These are phyloP conservation scores for Theileria parva DNA, from an alignment of 169 alveolate genomes.

Conservation along the genomic window DNA sequence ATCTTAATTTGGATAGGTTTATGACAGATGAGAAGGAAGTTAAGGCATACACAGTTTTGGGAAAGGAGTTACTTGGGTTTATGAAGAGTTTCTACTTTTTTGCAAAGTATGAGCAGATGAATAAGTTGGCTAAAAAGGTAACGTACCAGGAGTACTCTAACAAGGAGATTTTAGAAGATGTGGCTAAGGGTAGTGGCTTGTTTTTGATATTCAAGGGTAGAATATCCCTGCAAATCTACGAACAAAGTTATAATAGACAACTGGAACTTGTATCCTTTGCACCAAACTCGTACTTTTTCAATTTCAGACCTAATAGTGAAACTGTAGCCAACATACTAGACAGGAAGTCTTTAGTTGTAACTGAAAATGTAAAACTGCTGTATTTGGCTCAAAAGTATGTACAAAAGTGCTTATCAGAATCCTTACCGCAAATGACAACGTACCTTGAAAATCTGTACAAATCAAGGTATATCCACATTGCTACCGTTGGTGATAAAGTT, in stretches of 20 bases:
- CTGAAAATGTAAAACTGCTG: slow-evolving; percentile 19
- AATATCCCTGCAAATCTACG: slow-evolving; percentile 21
- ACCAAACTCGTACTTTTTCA: slow-evolving; percentile 38
- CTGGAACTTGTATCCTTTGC: slow-evolving; percentile 32
- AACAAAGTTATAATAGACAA: background rate
- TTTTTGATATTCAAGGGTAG: slow-evolving; percentile 46
- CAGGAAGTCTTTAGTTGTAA: slow-evolving; percentile 45
- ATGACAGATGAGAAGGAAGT: background rate
- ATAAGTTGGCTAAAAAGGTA: slow-evolving; percentile 4
- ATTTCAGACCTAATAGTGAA: background rate
- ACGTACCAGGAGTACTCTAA: slow-evolving; percentile 22
- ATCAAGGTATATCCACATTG: background rate
- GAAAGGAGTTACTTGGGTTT: slow-evolving; percentile 10
- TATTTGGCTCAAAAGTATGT: slow-evolving; percentile 14
- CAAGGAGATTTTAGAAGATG: slow-evolving; percentile 37
- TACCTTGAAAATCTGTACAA: slow-evolving; percentile 26
- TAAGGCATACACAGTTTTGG: background rate
- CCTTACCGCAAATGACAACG: background rate
- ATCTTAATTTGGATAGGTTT: background rate
- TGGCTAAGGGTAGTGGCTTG: background rate
- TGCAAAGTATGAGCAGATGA: slow-evolving; percentile 9
- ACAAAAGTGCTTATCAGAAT: background rate
- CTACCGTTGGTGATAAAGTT: background rate
- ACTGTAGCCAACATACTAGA: slow-evolving; percentile 9
- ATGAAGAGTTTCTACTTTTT: slow-evolving; percentile 27